These are phyloP conservation scores for Suillus americanus DNA, from an alignment of 768 basidiomycete species.

Conservation along the genomic window DNA sequence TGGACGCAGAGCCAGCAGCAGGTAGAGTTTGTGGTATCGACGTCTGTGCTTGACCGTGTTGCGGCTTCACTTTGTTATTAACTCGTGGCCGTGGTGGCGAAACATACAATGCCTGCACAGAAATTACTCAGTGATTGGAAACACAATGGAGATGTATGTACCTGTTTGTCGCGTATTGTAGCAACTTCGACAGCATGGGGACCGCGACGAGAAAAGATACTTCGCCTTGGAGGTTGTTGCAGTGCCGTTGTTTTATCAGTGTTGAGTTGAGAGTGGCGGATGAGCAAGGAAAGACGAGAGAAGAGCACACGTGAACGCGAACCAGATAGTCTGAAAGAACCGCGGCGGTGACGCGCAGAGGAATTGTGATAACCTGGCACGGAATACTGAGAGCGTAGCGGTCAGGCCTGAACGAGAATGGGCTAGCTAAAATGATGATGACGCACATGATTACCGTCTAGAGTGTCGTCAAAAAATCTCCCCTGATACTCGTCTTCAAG, in stretches of 20 bases:
- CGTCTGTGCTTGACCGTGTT: neutral
- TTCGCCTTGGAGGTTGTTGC: neutral
- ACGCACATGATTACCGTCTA: neutral
- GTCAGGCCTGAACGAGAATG: neutral
- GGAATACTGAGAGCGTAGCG: neutral
- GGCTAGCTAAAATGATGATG: neutral
- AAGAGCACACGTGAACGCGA: neutral
- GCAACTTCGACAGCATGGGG: neutral
- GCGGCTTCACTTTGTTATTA: neutral
- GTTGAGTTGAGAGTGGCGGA: neutral
- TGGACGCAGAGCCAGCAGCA: neutral
- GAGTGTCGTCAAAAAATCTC: neutral
- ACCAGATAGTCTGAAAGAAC: neutral
- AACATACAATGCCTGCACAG: too few species aligned
- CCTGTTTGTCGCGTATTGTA: neutral
- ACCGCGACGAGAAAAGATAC: neutral
- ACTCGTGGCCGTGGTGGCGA: neutral
- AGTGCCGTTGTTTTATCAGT: neutral
- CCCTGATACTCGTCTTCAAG: neutral
- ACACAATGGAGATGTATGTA: neutral
- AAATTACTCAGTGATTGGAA: too few species aligned
- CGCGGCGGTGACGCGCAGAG: neutral
- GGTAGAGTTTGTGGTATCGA: neutral
- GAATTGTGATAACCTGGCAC: neutral
- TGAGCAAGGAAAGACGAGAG: neutral